Conservation (phyloP, 257 asterid genomes). For the Ehretia macrophylla region DNA sequence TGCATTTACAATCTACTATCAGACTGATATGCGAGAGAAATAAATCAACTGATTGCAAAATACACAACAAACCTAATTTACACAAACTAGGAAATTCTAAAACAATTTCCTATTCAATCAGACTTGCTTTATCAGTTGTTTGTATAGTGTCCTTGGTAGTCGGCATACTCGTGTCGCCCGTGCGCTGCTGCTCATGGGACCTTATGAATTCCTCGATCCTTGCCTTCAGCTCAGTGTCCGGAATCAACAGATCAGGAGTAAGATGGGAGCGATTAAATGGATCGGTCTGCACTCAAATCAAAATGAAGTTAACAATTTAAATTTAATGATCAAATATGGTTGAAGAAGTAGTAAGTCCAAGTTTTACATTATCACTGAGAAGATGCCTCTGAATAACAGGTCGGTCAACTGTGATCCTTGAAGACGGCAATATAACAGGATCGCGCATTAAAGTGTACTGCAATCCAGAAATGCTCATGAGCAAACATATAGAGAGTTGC, state of each 20-base stretch:
- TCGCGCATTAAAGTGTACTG: conserved; percentile 97
- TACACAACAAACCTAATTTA: no score
- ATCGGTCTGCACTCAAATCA: conserved; percentile 63
- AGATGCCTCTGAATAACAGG: conserved; percentile 96
- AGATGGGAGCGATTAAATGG: conserved; percentile 96
- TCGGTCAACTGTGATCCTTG: conserved; percentile 70
- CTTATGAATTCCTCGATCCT: conserved; percentile 66
- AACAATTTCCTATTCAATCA: conserved; percentile 48
- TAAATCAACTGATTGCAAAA: no score
- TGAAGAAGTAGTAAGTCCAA: background rate
- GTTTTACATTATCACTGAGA: conserved; percentile 68
- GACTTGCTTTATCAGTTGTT: conserved; percentile 54
- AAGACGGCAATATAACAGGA: conserved; percentile 91
- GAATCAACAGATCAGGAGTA: conserved; percentile 82
- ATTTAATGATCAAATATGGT: background rate
- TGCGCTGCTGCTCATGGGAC: conserved; percentile 51
- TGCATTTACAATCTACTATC: no score
- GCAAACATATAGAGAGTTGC: background rate
- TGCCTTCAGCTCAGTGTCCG: conserved; percentile 74
- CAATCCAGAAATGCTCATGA: conserved; percentile 19
- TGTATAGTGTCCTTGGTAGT: conserved; percentile 56
- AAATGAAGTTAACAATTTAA: background rate
- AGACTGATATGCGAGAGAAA: no score
- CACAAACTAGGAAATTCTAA: no score
- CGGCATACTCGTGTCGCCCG: conserved; percentile 39